These are phyloP conservation scores for Pythium apleroticum DNA, from an alignment of 352 stramenopile species.

Conservation along the genomic window DNA sequence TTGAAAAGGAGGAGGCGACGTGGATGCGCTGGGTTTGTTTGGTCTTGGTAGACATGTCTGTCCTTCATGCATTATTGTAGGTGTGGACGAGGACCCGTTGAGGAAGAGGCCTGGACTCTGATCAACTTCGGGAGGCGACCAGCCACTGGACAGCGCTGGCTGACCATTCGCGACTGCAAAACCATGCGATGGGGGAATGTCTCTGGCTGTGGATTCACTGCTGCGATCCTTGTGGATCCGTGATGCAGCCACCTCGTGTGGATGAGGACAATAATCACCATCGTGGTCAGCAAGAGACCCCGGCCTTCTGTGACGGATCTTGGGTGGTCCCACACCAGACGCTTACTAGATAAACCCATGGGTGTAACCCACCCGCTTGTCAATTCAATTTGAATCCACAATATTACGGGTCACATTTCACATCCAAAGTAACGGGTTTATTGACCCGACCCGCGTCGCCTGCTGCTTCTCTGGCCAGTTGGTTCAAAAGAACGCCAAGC, in stretches of 20 bases:
- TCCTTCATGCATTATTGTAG: no score
- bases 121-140: no score
- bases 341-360: not conserved
- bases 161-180: not conserved
- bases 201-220: not conserved
- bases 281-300: not conserved
- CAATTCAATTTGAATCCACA: no score
- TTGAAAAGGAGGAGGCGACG: no score
- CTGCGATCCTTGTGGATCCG: not conserved
- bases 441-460: not conserved
- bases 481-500: conserved; percentile 2
- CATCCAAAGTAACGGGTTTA: no score
- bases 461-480: not conserved
- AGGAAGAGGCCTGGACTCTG: no score
- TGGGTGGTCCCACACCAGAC: no score
- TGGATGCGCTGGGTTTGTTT: no score
- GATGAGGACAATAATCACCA: not conserved
- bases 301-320: not conserved
- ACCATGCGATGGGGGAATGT: not conserved
- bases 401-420: no score
- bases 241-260: not conserved
- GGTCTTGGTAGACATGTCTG: no score
- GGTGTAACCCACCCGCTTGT: not conserved
- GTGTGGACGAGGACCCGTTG: no score
- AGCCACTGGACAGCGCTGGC: no score